phyloP scores from a whole-genome alignment of 305 asterid genomes.

The Fraxinus sp. region DNA sequence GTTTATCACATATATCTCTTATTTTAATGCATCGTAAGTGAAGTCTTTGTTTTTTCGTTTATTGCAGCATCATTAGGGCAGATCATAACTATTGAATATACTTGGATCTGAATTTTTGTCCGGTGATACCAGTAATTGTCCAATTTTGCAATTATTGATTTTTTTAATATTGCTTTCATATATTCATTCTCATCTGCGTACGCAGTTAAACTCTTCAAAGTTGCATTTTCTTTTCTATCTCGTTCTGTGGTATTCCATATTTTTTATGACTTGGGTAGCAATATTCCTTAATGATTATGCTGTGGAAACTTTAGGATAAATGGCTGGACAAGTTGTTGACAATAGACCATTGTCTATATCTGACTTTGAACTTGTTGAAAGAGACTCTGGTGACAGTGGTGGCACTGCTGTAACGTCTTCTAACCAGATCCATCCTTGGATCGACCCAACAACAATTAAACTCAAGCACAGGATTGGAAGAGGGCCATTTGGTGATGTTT shows the following conservation, averaged over 20 bases:
- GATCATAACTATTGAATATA: not conserved
- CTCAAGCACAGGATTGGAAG: conserved; percentile 82
- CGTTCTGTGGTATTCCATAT: not conserved
- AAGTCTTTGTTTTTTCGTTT: not conserved
- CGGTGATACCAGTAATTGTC: not conserved
- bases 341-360: conserved; percentile 43
- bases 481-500: conserved; percentile 85
- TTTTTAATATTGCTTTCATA: not conserved
- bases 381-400: conserved; percentile 42
- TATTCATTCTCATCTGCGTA: conserved; percentile 18
- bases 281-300: conserved; percentile 4
- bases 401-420: conserved; percentile 39
- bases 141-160: conserved; percentile 2
- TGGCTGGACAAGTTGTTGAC: conserved; percentile 65
- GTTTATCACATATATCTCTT: not conserved
- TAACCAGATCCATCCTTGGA: conserved; percentile 55
- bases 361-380: conserved; percentile 79
- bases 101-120: not conserved
- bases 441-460: conserved; percentile 65
- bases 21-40: not conserved
- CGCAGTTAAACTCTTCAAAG: not conserved
- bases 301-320: conserved; percentile 31
- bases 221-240: not conserved
- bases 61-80: not conserved
- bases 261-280: conserved; percentile 11